Base-by-base conservation (phyloP, 2,329 filamentous ascomycete genomes). In the Diatrype stigma region DNA sequence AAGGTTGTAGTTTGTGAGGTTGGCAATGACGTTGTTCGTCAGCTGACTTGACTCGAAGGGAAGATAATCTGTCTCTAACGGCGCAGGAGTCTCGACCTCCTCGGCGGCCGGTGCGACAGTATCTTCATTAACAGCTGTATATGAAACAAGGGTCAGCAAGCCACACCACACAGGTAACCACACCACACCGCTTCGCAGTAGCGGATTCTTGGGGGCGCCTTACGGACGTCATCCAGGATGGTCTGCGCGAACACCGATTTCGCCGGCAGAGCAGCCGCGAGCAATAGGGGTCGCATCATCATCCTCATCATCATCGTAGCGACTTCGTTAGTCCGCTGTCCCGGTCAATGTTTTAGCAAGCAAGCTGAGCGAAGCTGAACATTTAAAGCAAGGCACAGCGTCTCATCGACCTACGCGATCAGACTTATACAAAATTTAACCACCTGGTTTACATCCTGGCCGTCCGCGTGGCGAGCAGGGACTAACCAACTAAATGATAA, bases 1-100 rank as follows among this genome's bases (percentile, higher is more conserved):
- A 35, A 56, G 46, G 32, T 66, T 62, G 23, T 55, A 53, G 19
- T 52, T 50, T 16, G 61, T 58, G 8, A 65, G 53, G 35, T 60
- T 59, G 12, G 47, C 46, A 46, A 67, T 56, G 26, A 62, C 60
- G 5, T 58, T 46, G 19, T 45, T n/a, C n/a, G 56, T 58, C 30
- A 58, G 49, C 44, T 56, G 56, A 42, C 51, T 55, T n/a, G 49
- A 50, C 45, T 58, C 56, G 40, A 50, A 58, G 17, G 56, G 46
- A 10, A 58, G 54, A 23, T 53, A 56, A 22, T 50, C 47, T 45
- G 53, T 23, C 16, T 50, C 51, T 3, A 51, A 55, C 32, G 50
- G 44, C 3, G 50, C 47, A 32, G 51, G 46, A 35, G 26, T 30
- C 17, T 54, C 45, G 19, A 58, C 50, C 10, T 38, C 48, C 50